Evolutionary conservation across 345 rosid genomes (phyloP).

Genomic region (Clarkia xantiana): DNA sequence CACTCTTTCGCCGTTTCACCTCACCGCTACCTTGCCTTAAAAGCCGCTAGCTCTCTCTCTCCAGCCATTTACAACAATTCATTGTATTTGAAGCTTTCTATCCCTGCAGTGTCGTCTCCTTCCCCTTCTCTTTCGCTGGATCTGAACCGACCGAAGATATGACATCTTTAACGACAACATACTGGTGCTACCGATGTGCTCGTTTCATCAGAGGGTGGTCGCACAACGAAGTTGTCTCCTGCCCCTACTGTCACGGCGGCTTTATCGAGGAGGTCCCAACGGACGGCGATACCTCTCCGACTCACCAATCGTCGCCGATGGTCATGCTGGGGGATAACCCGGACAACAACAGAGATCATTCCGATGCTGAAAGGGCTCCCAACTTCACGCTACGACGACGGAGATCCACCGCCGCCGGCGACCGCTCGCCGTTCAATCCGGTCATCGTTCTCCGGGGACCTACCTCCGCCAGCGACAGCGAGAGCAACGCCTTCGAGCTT

Average conservation of each 20-base stretch:
- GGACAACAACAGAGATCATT: background rate
- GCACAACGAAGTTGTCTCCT: conserved; percentile 16
- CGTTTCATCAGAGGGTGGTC: conserved; percentile 28
- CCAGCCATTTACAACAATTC: background rate
- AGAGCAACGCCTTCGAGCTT: conserved; percentile 36
- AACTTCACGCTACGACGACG: conserved; percentile 16
- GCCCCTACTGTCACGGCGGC: conserved; percentile 55
- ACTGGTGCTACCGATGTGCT: conserved; percentile 65
- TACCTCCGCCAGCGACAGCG: conserved; percentile 15
- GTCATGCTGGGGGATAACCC: conserved; percentile 3
- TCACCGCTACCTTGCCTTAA: background rate
- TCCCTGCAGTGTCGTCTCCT: conserved; percentile 3
- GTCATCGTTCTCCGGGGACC: conserved; percentile 54
- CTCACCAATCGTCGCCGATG: conserved; percentile 7
- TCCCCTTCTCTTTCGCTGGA: background rate
- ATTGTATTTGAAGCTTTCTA: background rate
- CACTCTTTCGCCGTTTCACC: background rate
- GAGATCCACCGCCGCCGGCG: conserved; percentile 21
- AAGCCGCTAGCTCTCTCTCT: background rate
- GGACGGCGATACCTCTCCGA: conserved; percentile 2
- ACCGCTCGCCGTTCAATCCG: conserved; percentile 48
- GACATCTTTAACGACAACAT: conserved; percentile 27
- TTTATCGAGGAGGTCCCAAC: conserved; percentile 14
- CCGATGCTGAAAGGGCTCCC: conserved; percentile 9
- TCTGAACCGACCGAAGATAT: conserved; percentile 2